Evolutionary conservation across 225 moss, liverwort and hornwort genomes (phyloP).

Genomic region (Thuidium tamariscinum): DNA sequence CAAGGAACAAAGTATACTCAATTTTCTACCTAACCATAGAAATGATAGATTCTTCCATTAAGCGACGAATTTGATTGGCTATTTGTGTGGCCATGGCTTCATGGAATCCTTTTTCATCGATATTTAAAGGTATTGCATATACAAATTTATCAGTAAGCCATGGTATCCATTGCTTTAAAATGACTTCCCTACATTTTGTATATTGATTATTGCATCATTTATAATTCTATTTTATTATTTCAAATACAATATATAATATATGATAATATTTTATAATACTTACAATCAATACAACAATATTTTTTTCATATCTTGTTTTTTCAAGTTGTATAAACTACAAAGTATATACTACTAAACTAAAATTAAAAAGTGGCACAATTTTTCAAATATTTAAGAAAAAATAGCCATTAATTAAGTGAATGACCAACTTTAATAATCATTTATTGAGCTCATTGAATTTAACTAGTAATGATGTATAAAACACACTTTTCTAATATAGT

Average conservation of each 20-base stretch:
- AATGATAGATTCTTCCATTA: conserved; percentile 63
- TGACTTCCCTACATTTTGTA: conserved; percentile 1
- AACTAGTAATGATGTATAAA: background rate
- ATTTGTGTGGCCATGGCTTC: conserved; percentile 79
- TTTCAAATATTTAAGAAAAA: background rate
- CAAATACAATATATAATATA: background rate
- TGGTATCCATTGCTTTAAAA: conserved; percentile 50
- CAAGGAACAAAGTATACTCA: background rate
- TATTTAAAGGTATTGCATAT: conserved; percentile 55
- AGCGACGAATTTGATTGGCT: conserved; percentile 54
- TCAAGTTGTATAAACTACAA: background rate
- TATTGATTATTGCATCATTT: background rate
- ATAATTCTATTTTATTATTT: background rate
- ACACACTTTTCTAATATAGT: background rate
- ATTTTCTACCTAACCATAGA: conserved; percentile 34
- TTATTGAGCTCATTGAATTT: background rate
- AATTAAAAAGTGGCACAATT: background rate
- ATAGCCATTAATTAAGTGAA: background rate
- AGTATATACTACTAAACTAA: background rate
- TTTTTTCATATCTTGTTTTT: background rate
- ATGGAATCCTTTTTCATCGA: conserved; percentile 65
- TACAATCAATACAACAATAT: background rate
- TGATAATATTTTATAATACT: background rate
- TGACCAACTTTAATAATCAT: too few relatives aligned
- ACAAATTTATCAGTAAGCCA: conserved; percentile 54